Evolutionary conservation across 257 asterid species (phyloP), one percentile per base, ranked within the genome.

Genomic region (Solanum microdontum): DNA sequence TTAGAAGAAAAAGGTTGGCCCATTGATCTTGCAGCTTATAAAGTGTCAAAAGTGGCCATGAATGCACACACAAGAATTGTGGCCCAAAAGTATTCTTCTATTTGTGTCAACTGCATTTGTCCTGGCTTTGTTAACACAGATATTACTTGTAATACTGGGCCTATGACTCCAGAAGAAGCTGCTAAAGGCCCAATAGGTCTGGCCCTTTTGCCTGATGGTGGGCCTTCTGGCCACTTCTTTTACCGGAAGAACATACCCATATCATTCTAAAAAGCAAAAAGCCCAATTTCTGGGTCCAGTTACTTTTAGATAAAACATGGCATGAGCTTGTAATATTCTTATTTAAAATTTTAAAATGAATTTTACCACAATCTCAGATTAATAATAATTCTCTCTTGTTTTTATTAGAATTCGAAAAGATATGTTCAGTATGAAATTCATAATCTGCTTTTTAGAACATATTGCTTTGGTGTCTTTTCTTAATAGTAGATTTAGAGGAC

Each of bases 1-100:
- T 30, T 75, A 51, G 21, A 89, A 86, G 79, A 87, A 37, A 86
- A 89, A 30, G 88, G 90, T 14, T 91, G 92, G 93, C 90, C 93
- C 32, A 4, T 24, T 5, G 4, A 24, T 34, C 3, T 68, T 24
- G 21, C 91, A 10, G 87, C 91, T 26, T 91, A 91, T 39, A 87
- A 40, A 86, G 83, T 91, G n/a, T 91, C 93, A 30, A 91, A 91
- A 75, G 90, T 89, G 1, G 88, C 90, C 39, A 55, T 87, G 7
- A 91, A 91, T 86, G 89, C 89, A 2, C 86, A 91, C 32, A 89
- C 90, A 55, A 86, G 91, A 40, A 74, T 91, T 88, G 8, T 89
- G 17, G 87, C 90, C 70, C 88, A 86, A 79, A 76, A 76, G 28
- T 86, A 84, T 86, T 89, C 87, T 3, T 74, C 39, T 39, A 17